Percentiles rank a stretch among this genome's conserved stretches.
These are phyloP conservation scores for Pulveroboletus sp. DNA, from an alignment of 768 basidiomycete species.

Conservation along the genomic window DNA sequence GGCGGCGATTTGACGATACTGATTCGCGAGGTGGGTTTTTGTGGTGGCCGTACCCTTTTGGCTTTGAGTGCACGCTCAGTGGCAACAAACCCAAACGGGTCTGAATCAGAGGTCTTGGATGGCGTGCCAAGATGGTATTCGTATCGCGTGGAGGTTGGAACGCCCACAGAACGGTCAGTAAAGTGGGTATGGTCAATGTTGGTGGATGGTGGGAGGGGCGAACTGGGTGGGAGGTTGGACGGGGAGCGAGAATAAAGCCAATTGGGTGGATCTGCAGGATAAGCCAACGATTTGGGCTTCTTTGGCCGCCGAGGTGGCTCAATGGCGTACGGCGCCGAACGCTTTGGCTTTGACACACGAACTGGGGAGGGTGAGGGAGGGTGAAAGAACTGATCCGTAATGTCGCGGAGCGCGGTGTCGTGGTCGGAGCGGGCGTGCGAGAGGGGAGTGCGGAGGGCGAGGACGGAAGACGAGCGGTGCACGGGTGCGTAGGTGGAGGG, in stretches of 20 bases:
- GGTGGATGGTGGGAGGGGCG: constrained; percentile 28
- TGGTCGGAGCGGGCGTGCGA: constrained; percentile 18
- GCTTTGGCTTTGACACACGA: constrained; percentile 22
- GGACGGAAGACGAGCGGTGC: constrained; percentile 15
- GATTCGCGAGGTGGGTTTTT: constrained; percentile 6
- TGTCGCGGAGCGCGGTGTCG: constrained; percentile 28
- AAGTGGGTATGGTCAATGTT: constrained; percentile 9
- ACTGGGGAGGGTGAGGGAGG: constrained; percentile 31
- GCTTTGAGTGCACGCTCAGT: constrained; percentile 50
- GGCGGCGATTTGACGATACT: constrained; percentile 18
- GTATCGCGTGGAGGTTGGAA: constrained; percentile 7
- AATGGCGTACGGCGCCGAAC: constrained; percentile 3
- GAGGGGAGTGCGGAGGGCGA: constrained; percentile 22
- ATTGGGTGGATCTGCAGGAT: constrained; percentile 31
- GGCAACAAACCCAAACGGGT: constrained; percentile 59
- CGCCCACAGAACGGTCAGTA: background rate
- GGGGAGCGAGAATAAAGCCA: constrained; percentile 25
- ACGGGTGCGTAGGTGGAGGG: constrained; percentile 5
- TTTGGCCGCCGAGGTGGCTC: constrained; percentile 33
- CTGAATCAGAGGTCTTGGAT: constrained; percentile 34
- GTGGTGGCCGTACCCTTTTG: constrained; percentile 27
- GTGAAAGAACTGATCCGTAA: constrained; percentile 35
- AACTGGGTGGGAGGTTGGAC: constrained; percentile 35
- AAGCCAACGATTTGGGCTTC: constrained; percentile 30
- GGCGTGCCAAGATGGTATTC: constrained; percentile 24